Percentiles rank a stretch among this genome's conserved stretches.
These are phyloP conservation scores for Suillus occidentalis DNA, from an alignment of 768 basidiomycete species.

Conservation along the genomic window DNA sequence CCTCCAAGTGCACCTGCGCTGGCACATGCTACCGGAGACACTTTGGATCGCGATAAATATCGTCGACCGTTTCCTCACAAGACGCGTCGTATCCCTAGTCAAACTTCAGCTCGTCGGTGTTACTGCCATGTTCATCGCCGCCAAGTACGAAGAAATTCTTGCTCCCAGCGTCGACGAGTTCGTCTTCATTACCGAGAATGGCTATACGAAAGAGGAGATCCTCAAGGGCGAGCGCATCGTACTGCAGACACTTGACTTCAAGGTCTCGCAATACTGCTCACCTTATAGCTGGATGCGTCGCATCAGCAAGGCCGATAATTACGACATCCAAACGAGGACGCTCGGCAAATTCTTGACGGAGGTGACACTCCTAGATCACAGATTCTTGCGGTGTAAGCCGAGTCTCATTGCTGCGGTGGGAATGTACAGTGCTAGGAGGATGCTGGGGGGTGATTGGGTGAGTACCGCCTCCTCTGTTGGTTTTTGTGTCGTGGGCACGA, in stretches of 20 bases:
- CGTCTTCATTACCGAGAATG: conserved; percentile 96
- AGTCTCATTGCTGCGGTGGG: conserved; percentile 92
- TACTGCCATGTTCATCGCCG: conserved; percentile 98
- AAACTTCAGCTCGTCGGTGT: conserved; percentile 97
- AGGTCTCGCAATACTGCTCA: conserved; percentile 95
- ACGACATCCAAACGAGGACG: conserved; percentile 96
- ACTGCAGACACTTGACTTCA: conserved; percentile 92
- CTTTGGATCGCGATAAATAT: conserved; percentile 99
- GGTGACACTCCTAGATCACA: conserved; percentile 88
- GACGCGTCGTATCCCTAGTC: conserved; percentile 82
- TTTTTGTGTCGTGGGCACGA: conserved; percentile 4
- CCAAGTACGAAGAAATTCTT: conserved; percentile 99
- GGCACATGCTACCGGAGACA: conserved; percentile 99
- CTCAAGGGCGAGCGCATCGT: conserved; percentile 97
- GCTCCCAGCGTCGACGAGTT: conserved; percentile 98
- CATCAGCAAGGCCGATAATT: conserved; percentile 98
- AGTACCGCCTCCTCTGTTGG: conserved; percentile 37
- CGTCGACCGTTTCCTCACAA: conserved; percentile 88
- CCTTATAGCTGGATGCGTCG: conserved; percentile 99
- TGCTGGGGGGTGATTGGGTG: conserved; percentile 97
- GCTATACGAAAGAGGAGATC: conserved; percentile 93
- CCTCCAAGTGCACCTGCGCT: conserved; percentile 93
- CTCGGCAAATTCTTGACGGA: conserved; percentile 97
- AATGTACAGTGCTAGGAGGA: conserved; percentile 93
- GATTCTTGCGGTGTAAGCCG: conserved; percentile 92